These are phyloP conservation scores for Amylostereum chailletii DNA, from an alignment of 1,284 basidiomycete genomes.

Conservation along the genomic window DNA sequence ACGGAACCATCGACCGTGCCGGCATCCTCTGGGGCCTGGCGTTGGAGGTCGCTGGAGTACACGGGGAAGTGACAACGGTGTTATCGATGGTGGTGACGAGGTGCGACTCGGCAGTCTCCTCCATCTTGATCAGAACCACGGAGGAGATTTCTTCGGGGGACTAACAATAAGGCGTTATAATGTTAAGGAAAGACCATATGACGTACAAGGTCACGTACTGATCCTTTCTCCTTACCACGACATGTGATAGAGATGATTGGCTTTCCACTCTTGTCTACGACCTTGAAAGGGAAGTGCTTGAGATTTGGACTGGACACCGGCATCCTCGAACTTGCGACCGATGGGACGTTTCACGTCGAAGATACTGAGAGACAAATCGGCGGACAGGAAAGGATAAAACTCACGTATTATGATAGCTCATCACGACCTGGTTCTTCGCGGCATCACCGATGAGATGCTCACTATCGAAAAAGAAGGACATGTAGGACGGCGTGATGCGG, in stretches of 20 bases:
- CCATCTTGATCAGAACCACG: conserved; percentile 97
- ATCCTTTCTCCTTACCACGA: conserved; percentile 87
- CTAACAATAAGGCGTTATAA: conserved; percentile 28
- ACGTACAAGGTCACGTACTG: conserved; percentile 46
- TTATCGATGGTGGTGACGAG: conserved; percentile 70
- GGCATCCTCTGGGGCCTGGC: conserved; percentile 93
- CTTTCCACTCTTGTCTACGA: conserved; percentile 77
- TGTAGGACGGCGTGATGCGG: conserved; percentile 92
- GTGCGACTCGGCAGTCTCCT: conserved; percentile 96
- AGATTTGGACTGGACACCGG: conserved; percentile 89
- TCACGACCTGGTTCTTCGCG: conserved; percentile 91
- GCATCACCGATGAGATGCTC: conserved; percentile 96
- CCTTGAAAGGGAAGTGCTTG: conserved; percentile 94
- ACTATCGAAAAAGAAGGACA: conserved; percentile 78
- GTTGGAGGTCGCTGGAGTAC: conserved; percentile 97
- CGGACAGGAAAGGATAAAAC: conserved; percentile 12
- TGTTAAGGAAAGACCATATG: not conserved
- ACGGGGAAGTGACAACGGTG: conserved; percentile 91
- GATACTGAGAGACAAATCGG: conserved; percentile 41
- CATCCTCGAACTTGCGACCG: conserved; percentile 77
- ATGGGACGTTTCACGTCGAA: conserved; percentile 90
- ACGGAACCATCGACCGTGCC: conserved; percentile 89
- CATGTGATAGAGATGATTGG: conserved; percentile 87
- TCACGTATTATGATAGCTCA: conserved; percentile 75
- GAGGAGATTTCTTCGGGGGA: conserved; percentile 96